phyloP scores from a whole-genome alignment of 257 asterid genomes.

The Paraleonurus japonicus region DNA sequence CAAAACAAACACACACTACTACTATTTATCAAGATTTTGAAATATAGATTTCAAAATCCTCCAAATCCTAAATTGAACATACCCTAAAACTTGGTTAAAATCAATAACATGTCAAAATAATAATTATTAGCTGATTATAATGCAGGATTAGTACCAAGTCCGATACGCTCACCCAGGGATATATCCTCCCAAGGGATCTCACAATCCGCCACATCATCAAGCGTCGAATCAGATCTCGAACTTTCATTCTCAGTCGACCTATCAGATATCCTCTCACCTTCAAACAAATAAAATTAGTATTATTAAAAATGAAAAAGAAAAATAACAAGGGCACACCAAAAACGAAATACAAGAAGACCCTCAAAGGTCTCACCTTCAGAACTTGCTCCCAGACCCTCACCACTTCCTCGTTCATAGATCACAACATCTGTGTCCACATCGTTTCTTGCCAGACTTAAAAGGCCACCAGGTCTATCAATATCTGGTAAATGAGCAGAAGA shows the following conservation, averaged over 20 bases:
- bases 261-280: conserved; percentile 90
- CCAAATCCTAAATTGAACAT: too few relatives aligned
- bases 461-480: conserved; percentile 30
- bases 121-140: conserved; percentile 22
- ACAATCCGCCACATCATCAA: conserved; percentile 96
- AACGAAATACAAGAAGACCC: too few relatives aligned
- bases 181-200: conserved; percentile 95
- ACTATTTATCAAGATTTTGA: too few relatives aligned
- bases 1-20: too few relatives aligned
- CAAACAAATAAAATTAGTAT: conserved; percentile 21
- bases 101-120: conserved; percentile 24
- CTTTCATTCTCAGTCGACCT: conserved; percentile 72
- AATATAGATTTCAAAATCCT: too few relatives aligned
- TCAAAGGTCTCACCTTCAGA: conserved; percentile 58
- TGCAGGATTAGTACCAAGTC: conserved; percentile 74
- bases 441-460: conserved; percentile 38
- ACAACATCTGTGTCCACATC: conserved; percentile 55
- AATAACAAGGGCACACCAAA: too few relatives aligned
- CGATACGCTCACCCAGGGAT: conserved; percentile 97
- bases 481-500: conserved; percentile 46
- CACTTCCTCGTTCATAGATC: conserved; percentile 47
- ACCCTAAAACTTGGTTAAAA: neutral
- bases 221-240: conserved; percentile 65
- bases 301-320: too few relatives aligned
- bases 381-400: conserved; percentile 45